These are phyloP conservation scores for Erysimum cheiri DNA, from an alignment of 441 rosid species.

Conservation along the genomic window DNA sequence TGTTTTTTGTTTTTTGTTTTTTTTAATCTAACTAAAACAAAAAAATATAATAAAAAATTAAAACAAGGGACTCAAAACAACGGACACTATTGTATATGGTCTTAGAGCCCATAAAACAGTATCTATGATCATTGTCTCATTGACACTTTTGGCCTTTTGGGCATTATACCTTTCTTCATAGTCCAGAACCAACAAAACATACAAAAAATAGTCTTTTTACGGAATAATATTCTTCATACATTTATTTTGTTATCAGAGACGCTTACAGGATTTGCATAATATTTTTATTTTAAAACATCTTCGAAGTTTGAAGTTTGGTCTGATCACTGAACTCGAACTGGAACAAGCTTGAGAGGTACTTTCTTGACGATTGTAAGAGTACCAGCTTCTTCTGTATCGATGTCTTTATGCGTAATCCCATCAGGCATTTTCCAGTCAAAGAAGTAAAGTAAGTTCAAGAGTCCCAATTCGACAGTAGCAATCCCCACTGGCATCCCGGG, in stretches of 20 bases:
- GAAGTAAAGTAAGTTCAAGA: slow-evolving; percentile 40
- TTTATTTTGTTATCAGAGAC: not conserved
- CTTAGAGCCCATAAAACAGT: too few relatives aligned
- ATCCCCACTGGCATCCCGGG: slow-evolving; percentile 46
- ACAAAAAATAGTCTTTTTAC: too few relatives aligned
- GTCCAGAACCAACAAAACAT: too few relatives aligned
- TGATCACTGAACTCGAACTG: slow-evolving; percentile 19
- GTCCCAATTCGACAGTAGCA: slow-evolving; percentile 33
- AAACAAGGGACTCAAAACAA: too few relatives aligned
- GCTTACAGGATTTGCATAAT: not conserved
- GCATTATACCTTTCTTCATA: too few relatives aligned
- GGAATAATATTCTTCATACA: too few relatives aligned
- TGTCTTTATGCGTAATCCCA: slow-evolving; percentile 19
- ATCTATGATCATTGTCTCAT: too few relatives aligned
- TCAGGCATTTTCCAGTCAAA: slow-evolving; percentile 28
- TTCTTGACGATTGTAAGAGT: slow-evolving; percentile 29
- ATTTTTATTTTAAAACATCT: not conserved
- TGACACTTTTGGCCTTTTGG: too few relatives aligned
- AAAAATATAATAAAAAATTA: too few relatives aligned
- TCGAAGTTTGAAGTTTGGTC: not conserved
- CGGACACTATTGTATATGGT: too few relatives aligned
- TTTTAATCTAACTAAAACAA: too few relatives aligned
- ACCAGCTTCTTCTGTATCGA: slow-evolving; percentile 32
- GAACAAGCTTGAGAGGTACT: slow-evolving; percentile 27
- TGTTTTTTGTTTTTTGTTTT: too few relatives aligned